Percentiles rank a stretch among this genome's conserved stretches.
Evolutionary conservation across 176 grass and related monocot species (phyloP).

Genomic region (Triticum timopheevii): DNA sequence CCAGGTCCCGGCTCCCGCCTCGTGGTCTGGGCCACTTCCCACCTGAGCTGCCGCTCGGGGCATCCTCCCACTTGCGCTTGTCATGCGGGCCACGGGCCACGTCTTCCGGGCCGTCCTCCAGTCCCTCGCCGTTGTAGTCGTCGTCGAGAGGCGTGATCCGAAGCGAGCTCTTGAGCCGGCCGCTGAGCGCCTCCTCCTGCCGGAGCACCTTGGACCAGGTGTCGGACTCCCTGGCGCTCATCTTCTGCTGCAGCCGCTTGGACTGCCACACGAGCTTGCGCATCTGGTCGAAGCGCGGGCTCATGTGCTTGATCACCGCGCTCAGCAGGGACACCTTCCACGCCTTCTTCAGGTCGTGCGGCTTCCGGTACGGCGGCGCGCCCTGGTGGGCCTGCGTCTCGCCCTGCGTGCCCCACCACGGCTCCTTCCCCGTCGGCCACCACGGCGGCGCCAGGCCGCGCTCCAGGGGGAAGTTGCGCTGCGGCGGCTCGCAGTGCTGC

Average conservation of each 20-base stretch:
- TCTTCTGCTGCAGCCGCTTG: constrained; percentile 66
- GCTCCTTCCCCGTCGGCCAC: constrained; percentile 51
- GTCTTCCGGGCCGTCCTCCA: too few relatives aligned
- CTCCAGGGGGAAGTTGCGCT: constrained; percentile 20
- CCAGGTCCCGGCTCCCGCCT: too few relatives aligned
- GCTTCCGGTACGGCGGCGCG: constrained; percentile 34
- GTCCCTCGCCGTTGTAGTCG: too few relatives aligned
- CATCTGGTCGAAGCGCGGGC: constrained; percentile 57
- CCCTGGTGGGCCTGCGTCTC: constrained; percentile 54
- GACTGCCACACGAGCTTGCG: constrained; percentile 66
- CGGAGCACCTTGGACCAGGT: constrained; percentile 52
- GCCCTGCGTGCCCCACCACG: constrained; percentile 73
- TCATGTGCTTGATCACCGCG: constrained; percentile 28
- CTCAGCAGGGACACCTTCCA: constrained; percentile 15
- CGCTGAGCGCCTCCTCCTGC: constrained; percentile 53
- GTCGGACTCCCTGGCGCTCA: constrained; percentile 55
- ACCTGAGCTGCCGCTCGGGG: too few relatives aligned
- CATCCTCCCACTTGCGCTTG: too few relatives aligned
- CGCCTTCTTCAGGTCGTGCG: constrained; percentile 22
- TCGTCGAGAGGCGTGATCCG: constrained; percentile 25
- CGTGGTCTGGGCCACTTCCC: too few relatives aligned
- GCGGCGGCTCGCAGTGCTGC: constrained; percentile 24
- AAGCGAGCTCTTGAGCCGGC: constrained; percentile 2
- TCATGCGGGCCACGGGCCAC: too few relatives aligned
- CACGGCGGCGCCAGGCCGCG: constrained; percentile 17